These are phyloP conservation scores for Panicum miliaceum DNA, from an alignment of 176 grass and related monocot genomes.

Conservation along the genomic window DNA sequence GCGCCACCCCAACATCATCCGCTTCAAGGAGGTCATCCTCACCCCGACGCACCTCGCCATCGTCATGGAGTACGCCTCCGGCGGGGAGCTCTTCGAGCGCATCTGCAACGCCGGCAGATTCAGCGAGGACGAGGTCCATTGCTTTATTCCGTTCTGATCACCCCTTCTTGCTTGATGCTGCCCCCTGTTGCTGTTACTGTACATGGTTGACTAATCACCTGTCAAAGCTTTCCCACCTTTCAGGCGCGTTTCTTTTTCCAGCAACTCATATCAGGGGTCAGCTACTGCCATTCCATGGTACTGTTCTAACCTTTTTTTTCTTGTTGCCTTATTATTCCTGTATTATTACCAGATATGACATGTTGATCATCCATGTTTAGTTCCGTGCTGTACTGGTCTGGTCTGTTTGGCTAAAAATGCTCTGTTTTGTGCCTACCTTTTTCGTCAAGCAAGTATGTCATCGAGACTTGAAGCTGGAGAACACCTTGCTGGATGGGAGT, in stretches of 20 bases:
- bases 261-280: slow-evolving; percentile 77
- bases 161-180: background rate
- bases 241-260: slow-evolving; percentile 88
- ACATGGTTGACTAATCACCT: slow-evolving; percentile 10
- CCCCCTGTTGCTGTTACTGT: background rate
- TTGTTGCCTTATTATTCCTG: background rate
- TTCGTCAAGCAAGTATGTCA: slow-evolving; percentile 77
- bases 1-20: slow-evolving; percentile 90
- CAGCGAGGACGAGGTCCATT: slow-evolving; percentile 73
- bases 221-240: slow-evolving; percentile 11
- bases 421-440: slow-evolving; percentile 9
- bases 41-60: slow-evolving; percentile 81
- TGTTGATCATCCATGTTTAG: background rate
- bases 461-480: slow-evolving; percentile 84
- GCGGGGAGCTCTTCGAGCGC: slow-evolving; percentile 78
- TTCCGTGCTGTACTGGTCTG: background rate
- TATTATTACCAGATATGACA: background rate
- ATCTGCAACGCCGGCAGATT: slow-evolving; percentile 86
- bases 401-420: slow-evolving; percentile 12
- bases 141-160: background rate
- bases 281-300: slow-evolving; percentile 90
- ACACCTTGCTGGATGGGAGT: slow-evolving; percentile 70
- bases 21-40: slow-evolving; percentile 95
- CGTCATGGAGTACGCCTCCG: slow-evolving; percentile 86
- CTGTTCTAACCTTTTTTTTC: background rate